A percentile compares a stretch with the other conserved stretches of the same genome.
Conservation (phyloP, 257 asterid species). For the Salvia rosmarinus region DNA sequence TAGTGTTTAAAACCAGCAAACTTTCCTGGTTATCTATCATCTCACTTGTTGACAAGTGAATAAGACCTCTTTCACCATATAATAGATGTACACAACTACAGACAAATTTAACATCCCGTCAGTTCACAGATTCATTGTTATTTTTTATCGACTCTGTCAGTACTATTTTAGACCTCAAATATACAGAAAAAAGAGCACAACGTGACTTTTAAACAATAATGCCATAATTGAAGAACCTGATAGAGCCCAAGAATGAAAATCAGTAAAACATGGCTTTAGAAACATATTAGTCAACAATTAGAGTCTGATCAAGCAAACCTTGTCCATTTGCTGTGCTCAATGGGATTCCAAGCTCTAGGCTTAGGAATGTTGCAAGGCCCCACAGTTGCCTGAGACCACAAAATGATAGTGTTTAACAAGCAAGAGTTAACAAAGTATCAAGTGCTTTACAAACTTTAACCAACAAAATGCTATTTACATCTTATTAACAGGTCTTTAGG, state of each 20-base stretch:
- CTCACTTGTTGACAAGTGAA: background rate
- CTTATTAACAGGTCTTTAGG: conserved; percentile 13
- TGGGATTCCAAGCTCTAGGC: conserved; percentile 95
- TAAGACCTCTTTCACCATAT: background rate
- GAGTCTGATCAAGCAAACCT: conserved; percentile 56
- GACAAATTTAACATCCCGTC: background rate
- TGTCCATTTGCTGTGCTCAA: conserved; percentile 95
- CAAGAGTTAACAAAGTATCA: conserved; percentile 6
- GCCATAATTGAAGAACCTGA: background rate
- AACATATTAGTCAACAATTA: conserved; percentile 28
- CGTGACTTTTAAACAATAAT: background rate
- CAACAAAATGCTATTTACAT: conserved; percentile 6
- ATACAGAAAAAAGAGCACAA: background rate
- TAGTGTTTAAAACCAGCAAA: background rate
- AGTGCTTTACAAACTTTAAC: conserved; percentile 6
- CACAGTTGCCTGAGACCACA: conserved; percentile 73
- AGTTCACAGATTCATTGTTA: background rate
- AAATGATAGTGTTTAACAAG: conserved; percentile 28
- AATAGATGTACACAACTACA: background rate
- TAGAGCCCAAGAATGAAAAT: background rate
- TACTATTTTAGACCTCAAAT: background rate
- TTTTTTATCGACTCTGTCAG: background rate
- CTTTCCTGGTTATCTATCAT: background rate
- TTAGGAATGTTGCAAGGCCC: conserved; percentile 94
- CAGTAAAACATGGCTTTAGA: conserved; percentile 20